Evolutionary conservation across 345 rosid species (phyloP).

Genomic region (Gossypium herbaceum): DNA sequence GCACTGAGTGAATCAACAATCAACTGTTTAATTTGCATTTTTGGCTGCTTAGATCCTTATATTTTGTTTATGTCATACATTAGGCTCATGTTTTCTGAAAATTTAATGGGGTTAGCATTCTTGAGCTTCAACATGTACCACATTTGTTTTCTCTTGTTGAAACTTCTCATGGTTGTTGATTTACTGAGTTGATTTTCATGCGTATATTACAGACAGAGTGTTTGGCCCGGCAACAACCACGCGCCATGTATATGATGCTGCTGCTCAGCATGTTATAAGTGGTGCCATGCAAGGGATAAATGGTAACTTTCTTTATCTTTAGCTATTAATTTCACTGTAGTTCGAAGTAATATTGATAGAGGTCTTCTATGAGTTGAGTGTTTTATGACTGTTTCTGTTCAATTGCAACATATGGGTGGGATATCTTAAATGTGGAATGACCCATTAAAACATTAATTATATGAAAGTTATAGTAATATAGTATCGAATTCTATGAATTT

Average conservation of each 20-base stretch:
- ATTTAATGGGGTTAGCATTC: not conserved
- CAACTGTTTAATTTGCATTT: not conserved
- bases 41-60: not conserved
- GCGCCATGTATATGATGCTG: conserved; percentile 75
- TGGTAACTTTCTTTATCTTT: conserved; percentile 39
- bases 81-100: not conserved
- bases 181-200: not conserved
- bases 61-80: not conserved
- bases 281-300: conserved; percentile 82
- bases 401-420: not conserved
- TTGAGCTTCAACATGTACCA: not conserved
- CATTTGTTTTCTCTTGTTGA: not conserved
- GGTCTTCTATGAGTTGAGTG: not conserved
- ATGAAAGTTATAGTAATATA: not conserved
- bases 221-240: conserved; percentile 92
- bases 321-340: not conserved
- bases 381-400: not conserved
- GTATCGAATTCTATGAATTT: not conserved
- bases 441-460: not conserved
- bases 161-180: conserved; percentile 8
- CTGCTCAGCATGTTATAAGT: conserved; percentile 77
- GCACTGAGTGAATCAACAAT: not conserved
- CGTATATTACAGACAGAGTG: conserved; percentile 51
- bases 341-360: not conserved
- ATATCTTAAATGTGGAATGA: not conserved